A percentile compares a stretch with the other conserved stretches of the same genome.
phyloP scores from a whole-genome alignment of 805 yeast genomes.

The Ogataea sp. region DNA sequence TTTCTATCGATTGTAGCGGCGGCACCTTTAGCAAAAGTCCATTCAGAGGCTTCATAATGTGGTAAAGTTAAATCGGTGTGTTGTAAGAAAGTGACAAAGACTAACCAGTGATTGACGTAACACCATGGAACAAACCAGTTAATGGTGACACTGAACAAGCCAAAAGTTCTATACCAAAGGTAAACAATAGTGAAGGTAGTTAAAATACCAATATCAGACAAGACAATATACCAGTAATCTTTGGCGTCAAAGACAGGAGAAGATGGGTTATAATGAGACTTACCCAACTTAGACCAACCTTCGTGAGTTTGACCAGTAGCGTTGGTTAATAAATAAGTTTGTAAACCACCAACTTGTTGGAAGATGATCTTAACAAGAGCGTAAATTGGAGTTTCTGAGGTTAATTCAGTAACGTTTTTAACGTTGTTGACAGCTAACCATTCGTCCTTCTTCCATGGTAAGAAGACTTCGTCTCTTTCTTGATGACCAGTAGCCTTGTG shows the following conservation, averaged over 20 bases:
- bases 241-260: constrained; percentile 47
- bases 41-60: constrained; percentile 45
- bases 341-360: constrained; percentile 53
- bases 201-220: constrained; percentile 49
- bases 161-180: constrained; percentile 41
- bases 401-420: constrained; percentile 32
- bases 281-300: constrained; percentile 32
- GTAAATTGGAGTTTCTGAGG: constrained; percentile 49
- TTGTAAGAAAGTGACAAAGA: constrained; percentile 53
- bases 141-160: constrained; percentile 41
- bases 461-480: constrained; percentile 51
- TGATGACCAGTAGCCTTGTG: constrained; percentile 59
- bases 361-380: constrained; percentile 34
- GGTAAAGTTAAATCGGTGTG: constrained; percentile 56
- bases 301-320: constrained; percentile 48
- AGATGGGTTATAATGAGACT: constrained; percentile 46
- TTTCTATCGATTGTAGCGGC: constrained; percentile 59
- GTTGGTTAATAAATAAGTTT: constrained; percentile 39
- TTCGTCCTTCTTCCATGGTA: constrained; percentile 46
- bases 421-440: constrained; percentile 27
- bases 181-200: constrained; percentile 37
- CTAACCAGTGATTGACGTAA: constrained; percentile 60
- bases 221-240: constrained; percentile 47
- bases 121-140: constrained; percentile 54
- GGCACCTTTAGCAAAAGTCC: constrained; percentile 63